Evolutionary conservation across 2,329 filamentous ascomycete species (phyloP), one percentile per base, ranked within the genome.

Genomic region (Cladosporium colombiae): DNA sequence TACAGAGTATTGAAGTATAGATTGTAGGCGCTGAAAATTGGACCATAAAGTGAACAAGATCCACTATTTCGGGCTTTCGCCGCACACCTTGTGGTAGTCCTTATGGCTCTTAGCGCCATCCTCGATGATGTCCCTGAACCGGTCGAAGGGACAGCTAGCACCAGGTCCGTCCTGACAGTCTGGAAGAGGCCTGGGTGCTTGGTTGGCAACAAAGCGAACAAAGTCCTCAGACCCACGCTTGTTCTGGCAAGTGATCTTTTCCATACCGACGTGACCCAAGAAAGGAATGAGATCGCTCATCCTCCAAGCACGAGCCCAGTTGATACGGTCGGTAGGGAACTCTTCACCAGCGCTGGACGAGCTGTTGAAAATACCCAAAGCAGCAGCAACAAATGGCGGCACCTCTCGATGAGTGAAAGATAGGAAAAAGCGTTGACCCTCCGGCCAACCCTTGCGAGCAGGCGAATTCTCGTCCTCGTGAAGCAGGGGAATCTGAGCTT

Each of bases 391-490:
- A 31, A 68, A 68, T 11, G 68, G 68, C 3, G 68, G 68, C 4
- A 70, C 67, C 46, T 70, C 68, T 31, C 68, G 67, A 25, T 70
- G 68, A 5, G 68, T 70, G 58, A 70, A 70, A 56, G 58, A 55
- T 21, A 70, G 55, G 62, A 68, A 70, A 55, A 70, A 66, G 23
- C 65, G 63, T 27, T 70, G 68, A 18, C 50, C 64, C 25, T 68
- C 11, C 1, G 61, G 61, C 61, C 61, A 63, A 14, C 61, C 61
- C 5, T 44, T 55, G 16, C 57, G 29, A 37, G 60, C 57, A n/a
- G 60, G 56, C 14, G 52, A 44, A 7, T 40, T 56, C n/a, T 68
- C 56, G n/a, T 63, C 18, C 18, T 59, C 60, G 35, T 65, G 40
- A 23, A 70, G 56, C 3, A 70, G 61, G 10, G 53, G n/a, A 5